Evolutionary conservation across 805 yeast species (phyloP).

Genomic region (Suhomyces sp.): DNA sequence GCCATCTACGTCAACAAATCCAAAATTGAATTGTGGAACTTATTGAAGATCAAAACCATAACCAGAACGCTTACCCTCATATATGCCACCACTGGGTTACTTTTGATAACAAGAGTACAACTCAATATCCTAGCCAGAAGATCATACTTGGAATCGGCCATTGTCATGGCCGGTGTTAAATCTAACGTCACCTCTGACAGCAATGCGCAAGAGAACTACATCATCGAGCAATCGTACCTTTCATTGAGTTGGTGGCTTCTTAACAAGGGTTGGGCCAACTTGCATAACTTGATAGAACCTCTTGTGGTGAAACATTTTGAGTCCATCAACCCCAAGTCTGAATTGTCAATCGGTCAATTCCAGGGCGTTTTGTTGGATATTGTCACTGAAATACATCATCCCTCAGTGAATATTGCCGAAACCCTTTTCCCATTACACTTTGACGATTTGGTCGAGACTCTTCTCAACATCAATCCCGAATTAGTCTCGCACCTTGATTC

Average conservation of each 20-base stretch:
- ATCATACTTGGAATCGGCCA: constrained; percentile 78
- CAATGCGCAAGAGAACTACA: constrained; percentile 41
- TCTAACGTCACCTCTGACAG: constrained; percentile 2
- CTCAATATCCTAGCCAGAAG: constrained; percentile 84
- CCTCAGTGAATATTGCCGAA: constrained; percentile 9
- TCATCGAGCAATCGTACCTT: constrained; percentile 76
- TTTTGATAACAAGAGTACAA: constrained; percentile 81
- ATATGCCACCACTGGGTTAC: constrained; percentile 65
- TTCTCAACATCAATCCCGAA: constrained; percentile 49
- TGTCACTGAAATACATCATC: constrained; percentile 10
- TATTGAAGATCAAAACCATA: constrained; percentile 70
- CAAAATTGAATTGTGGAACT: constrained; percentile 71
- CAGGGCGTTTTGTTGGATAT: constrained; percentile 31
- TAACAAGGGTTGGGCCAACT: constrained; percentile 75
- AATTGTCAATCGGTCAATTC: constrained; percentile 63
- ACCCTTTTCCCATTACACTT: constrained; percentile 37
- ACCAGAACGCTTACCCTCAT: constrained; percentile 70
- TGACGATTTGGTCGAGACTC: constrained; percentile 43
- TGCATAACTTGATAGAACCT: constrained; percentile 52
- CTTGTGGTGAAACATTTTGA: constrained; percentile 62
- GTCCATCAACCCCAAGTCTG: constrained; percentile 69
- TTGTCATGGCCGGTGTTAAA: constrained; percentile 57
- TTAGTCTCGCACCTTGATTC: constrained; percentile 36
- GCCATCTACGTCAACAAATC: constrained; percentile 28
- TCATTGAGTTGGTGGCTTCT: constrained; percentile 93